phyloP scores from a whole-genome alignment of 495 filamentous ascomycete species.

The Aspergillus egyptiacus region DNA sequence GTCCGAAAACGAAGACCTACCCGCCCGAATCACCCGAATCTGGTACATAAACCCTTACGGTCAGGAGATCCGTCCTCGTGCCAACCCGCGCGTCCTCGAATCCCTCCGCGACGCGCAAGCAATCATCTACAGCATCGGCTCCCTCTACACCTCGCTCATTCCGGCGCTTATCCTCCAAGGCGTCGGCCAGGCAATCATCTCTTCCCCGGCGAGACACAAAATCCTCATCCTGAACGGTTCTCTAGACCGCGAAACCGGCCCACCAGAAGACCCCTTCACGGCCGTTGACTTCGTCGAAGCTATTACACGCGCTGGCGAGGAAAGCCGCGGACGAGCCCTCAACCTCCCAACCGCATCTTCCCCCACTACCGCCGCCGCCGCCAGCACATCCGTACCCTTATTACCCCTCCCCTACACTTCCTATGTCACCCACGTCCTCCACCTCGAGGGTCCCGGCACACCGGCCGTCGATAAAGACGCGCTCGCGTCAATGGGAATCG shows the following conservation, averaged over 20 bases:
- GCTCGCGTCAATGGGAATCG: conserved; percentile 63
- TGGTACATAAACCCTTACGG: conserved; percentile 99
- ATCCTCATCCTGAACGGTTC: conserved; percentile 81
- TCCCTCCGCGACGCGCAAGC: conserved; percentile 56
- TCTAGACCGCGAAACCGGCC: conserved; percentile 80
- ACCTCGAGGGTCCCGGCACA: conserved; percentile 65
- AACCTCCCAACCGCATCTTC: conserved; percentile 12
- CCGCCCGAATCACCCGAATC: conserved; percentile 69
- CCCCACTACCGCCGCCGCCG: background rate
- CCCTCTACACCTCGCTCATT: conserved; percentile 74
- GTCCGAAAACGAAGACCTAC: conserved; percentile 60
- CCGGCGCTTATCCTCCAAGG: conserved; percentile 53
- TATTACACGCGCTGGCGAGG: conserved; percentile 57
- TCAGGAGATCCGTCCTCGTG: conserved; percentile 72
- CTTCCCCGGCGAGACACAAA: conserved; percentile 54
- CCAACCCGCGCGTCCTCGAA: conserved; percentile 72
- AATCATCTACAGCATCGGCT: conserved; percentile 86
- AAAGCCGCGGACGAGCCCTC: conserved; percentile 34
- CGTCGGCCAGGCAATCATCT: conserved; percentile 35
- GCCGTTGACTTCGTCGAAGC: conserved; percentile 76
- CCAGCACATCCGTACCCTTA: background rate
- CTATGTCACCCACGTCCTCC: conserved; percentile 81
- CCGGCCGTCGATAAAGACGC: conserved; percentile 64
- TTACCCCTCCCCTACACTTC: conserved; percentile 32
- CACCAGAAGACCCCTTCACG: conserved; percentile 50